phyloP scores from a whole-genome alignment of 192 early-diverging fungal genomes.

The Thamnidium elegans region DNA sequence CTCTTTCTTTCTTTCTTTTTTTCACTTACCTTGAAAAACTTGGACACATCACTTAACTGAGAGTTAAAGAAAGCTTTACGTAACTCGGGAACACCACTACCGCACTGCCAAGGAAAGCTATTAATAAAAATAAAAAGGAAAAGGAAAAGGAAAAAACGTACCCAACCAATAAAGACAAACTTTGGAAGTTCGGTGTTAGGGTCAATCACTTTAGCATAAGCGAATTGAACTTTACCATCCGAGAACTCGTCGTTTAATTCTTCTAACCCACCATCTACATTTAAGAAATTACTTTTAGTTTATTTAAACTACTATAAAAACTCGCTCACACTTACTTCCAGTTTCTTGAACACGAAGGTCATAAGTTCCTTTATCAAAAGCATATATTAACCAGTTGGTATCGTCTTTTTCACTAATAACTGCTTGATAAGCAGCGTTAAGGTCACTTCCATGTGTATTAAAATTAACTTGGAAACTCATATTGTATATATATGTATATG shows the following conservation, averaged over 20 bases:
- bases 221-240: conserved; percentile 88
- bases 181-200: conserved; percentile 84
- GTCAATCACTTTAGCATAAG: conserved; percentile 80
- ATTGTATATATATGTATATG: background rate
- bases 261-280: conserved; percentile 69
- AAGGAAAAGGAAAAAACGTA: conserved; percentile 26
- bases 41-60: conserved; percentile 80
- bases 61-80: conserved; percentile 86
- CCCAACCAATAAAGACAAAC: conserved; percentile 91
- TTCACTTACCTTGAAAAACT: conserved; percentile 67
- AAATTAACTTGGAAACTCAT: conserved; percentile 67
- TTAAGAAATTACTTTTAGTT: background rate
- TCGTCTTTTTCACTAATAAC: conserved; percentile 52
- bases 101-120: conserved; percentile 59
- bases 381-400: conserved; percentile 74
- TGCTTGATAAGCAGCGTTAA: conserved; percentile 61
- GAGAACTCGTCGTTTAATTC: conserved; percentile 90
- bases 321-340: conserved; percentile 42
- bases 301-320: background rate
- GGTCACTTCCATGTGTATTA: conserved; percentile 59
- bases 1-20: background rate
- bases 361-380: conserved; percentile 71
- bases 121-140: background rate
- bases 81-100: conserved; percentile 87
- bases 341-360: conserved; percentile 62